Percentiles rank a stretch among this genome's conserved stretches.
These are phyloP conservation scores for Pichia sp. DNA, from an alignment of 1,139 yeast genomes.

Conservation along the genomic window DNA sequence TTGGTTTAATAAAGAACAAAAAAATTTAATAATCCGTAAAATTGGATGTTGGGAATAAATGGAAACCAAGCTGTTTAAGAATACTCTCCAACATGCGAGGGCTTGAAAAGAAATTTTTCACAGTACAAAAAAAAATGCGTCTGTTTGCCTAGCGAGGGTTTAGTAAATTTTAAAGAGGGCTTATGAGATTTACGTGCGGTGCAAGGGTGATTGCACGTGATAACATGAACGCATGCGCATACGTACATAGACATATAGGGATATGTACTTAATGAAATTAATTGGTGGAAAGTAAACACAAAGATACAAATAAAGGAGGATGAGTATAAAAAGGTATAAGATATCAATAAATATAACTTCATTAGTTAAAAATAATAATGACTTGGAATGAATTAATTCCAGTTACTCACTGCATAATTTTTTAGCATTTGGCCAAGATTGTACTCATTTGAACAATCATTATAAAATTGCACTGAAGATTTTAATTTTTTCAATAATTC, in stretches of 20 bases:
- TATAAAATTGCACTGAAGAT: slow-evolving; percentile 17
- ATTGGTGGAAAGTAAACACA: too few species aligned
- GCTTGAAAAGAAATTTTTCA: not conserved
- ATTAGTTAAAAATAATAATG: not conserved
- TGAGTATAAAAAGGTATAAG: not conserved
- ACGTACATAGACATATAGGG: too few species aligned
- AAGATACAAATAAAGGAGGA: too few species aligned
- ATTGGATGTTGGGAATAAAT: not conserved
- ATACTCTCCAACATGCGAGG: not conserved
- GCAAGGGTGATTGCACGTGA: slow-evolving; percentile 1
- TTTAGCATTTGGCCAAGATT: slow-evolving; percentile 46
- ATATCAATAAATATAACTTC: not conserved
- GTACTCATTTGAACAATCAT: slow-evolving; percentile 41
- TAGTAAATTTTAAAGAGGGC: not conserved
- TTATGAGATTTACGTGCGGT: not conserved
- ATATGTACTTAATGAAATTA: too few species aligned
- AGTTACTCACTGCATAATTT: slow-evolving; percentile 32
- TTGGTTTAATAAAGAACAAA: slow-evolving; percentile 1
- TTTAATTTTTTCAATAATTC: slow-evolving; percentile 28
- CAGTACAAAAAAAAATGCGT: not conserved
- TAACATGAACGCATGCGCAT: not conserved
- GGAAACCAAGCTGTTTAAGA: not conserved
- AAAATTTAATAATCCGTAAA: not conserved
- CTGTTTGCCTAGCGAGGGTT: not conserved
- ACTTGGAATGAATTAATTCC: slow-evolving; percentile 22